phyloP scores from a whole-genome alignment of 129 eudicot species.

The Escallonia herrerae region DNA sequence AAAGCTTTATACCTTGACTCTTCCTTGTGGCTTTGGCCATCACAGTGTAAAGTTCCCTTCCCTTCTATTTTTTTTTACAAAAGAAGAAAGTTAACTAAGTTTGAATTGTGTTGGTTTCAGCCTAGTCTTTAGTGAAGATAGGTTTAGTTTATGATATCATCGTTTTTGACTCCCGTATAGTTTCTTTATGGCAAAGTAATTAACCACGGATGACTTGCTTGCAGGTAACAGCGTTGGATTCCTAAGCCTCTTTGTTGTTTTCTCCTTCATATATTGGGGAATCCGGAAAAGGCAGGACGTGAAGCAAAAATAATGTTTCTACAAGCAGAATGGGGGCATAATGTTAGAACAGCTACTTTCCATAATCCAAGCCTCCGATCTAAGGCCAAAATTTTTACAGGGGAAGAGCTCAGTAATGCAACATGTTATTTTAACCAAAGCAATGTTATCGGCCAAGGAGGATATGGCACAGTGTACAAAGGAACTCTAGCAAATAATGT shows the following conservation, averaged over 20 bases:
- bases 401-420: constrained; percentile 1
- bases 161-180: too few species aligned
- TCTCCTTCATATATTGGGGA: not conserved
- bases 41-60: too few species aligned
- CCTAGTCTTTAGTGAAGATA: too few species aligned
- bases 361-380: not conserved
- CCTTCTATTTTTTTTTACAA: too few species aligned
- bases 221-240: not conserved
- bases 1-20: too few species aligned
- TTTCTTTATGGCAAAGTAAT: too few species aligned
- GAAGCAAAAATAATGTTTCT: not conserved
- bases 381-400: not conserved
- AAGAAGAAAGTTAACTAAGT: too few species aligned
- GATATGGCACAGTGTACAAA: constrained; percentile 2
- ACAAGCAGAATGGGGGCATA: constrained; percentile 5
- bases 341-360: constrained; percentile 5
- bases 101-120: too few species aligned
- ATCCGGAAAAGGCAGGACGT: not conserved
- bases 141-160: too few species aligned
- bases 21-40: too few species aligned
- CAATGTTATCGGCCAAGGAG: constrained; percentile 3
- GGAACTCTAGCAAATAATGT: not conserved
- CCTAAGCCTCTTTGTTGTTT: not conserved
- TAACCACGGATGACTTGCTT: too few species aligned
- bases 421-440: not conserved